Evolutionary conservation across 2,329 filamentous ascomycete genomes (phyloP).

Genomic region (Trichoderma aggressivum): DNA sequence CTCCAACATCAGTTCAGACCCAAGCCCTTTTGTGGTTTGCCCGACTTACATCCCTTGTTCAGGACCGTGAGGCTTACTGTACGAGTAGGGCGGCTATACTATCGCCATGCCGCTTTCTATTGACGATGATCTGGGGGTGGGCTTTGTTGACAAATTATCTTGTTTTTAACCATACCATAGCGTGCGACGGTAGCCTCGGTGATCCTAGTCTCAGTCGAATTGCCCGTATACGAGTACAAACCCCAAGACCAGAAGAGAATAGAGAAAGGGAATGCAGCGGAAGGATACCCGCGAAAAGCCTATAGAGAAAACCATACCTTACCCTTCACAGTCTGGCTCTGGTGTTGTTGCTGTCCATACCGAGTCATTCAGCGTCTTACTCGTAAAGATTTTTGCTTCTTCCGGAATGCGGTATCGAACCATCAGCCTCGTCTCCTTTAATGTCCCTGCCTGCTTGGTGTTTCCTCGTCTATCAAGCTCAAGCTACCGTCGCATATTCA

Average conservation of each 20-base stretch:
- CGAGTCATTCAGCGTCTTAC: not conserved
- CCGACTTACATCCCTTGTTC: not conserved
- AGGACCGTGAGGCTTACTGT: not conserved
- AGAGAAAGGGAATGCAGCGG: not conserved
- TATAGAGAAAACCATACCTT: not conserved
- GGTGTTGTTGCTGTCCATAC: not conserved
- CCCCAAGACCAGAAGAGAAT: not conserved
- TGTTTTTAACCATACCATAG: not conserved
- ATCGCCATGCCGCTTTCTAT: not conserved
- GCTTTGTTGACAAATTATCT: not conserved
- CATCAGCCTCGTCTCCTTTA: not conserved
- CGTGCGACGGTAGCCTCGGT: not conserved
- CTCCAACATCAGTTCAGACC: not conserved
- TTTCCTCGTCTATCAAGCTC: not conserved
- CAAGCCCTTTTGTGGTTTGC: not conserved
- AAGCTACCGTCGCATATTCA: not conserved
- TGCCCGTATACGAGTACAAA: not conserved
- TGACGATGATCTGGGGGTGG: no score
- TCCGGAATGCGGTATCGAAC: not conserved
- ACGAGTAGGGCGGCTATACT: not conserved
- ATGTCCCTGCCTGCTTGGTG: not conserved
- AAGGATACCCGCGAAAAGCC: not conserved
- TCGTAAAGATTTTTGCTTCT: not conserved
- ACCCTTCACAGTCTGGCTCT: not conserved
- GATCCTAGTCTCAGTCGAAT: not conserved